Percentiles rank a stretch among this genome's conserved stretches.
These are phyloP conservation scores for Saussurea involucrata DNA, from an alignment of 129 eudicot genomes.

Conservation along the genomic window DNA sequence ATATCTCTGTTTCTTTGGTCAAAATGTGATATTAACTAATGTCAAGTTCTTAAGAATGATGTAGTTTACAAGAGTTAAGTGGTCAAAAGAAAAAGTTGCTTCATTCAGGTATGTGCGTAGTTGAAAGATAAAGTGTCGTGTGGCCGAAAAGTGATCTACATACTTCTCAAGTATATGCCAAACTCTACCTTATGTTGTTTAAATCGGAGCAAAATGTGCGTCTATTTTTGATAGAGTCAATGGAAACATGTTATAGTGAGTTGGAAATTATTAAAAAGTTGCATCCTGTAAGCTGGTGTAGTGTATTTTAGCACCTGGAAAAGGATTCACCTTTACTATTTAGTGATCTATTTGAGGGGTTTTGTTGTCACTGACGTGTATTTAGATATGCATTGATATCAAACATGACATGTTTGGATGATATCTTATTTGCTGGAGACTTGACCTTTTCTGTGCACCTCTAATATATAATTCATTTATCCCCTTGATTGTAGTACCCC, in stretches of 20 bases:
- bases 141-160: neutral
- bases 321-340: neutral
- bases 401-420: conserved; percentile 19
- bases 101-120: neutral
- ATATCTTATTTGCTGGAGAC: conserved; percentile 28
- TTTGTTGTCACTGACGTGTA: conserved; percentile 14
- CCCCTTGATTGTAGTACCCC: conserved; percentile 5
- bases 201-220: no score
- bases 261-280: neutral
- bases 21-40: no score
- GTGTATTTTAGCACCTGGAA: neutral
- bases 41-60: neutral
- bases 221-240: no score
- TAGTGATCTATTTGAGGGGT: neutral
- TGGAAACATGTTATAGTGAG: no score
- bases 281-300: neutral
- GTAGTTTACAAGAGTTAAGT: neutral
- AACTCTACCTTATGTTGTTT: no score
- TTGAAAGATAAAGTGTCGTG: neutral
- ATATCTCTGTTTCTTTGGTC: no score
- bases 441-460: conserved; percentile 21
- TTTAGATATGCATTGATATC: conserved; percentile 24
- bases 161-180: neutral
- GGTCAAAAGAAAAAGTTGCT: neutral
- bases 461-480: conserved; percentile 18